A percentile compares a stretch with the other conserved stretches of the same genome.
Evolutionary conservation across 2,329 filamentous ascomycete genomes (phyloP).

Genomic region (Cordyceps farinosa): DNA sequence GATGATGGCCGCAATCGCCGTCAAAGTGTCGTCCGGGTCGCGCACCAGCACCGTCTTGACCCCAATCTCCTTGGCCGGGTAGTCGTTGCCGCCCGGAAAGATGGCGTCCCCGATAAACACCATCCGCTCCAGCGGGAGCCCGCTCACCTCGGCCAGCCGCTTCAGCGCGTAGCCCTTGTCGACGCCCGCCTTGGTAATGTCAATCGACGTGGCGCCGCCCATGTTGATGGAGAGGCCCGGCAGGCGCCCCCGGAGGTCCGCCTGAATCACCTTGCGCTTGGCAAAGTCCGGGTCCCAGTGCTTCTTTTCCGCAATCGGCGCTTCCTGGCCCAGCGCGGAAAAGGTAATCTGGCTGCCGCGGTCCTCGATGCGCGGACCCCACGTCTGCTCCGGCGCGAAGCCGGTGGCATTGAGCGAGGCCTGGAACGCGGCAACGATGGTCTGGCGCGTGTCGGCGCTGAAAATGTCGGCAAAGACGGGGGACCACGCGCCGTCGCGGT

Average conservation of each 20-base stretch:
- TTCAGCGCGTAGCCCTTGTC: slow-evolving; percentile 35
- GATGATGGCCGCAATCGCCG: slow-evolving; percentile 15
- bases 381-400: slow-evolving; percentile 35
- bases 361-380: slow-evolving; percentile 39
- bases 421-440: slow-evolving; percentile 34
- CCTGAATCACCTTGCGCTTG: slow-evolving; percentile 38
- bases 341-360: slow-evolving; percentile 41
- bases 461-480: slow-evolving; percentile 35
- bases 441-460: slow-evolving; percentile 25
- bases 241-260: slow-evolving; percentile 33
- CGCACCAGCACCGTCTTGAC: slow-evolving; percentile 12
- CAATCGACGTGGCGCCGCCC: slow-evolving; percentile 39
- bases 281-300: slow-evolving; percentile 38
- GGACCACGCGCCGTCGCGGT: slow-evolving; percentile 29
- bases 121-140: slow-evolving; percentile 35
- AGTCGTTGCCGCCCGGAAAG: slow-evolving; percentile 38
- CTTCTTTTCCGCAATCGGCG: slow-evolving; percentile 35
- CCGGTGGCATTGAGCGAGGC: slow-evolving; percentile 34
- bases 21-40: slow-evolving; percentile 12
- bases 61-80: slow-evolving; percentile 13
- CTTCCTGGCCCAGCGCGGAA: slow-evolving; percentile 39
- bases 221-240: slow-evolving; percentile 38
- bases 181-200: slow-evolving; percentile 37
- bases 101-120: slow-evolving; percentile 41
- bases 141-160: slow-evolving; percentile 26